Evolutionary conservation across 2,329 filamentous ascomycete species (phyloP), one percentile per base, ranked within the genome.

Genomic region (Fusarium sp.): DNA sequence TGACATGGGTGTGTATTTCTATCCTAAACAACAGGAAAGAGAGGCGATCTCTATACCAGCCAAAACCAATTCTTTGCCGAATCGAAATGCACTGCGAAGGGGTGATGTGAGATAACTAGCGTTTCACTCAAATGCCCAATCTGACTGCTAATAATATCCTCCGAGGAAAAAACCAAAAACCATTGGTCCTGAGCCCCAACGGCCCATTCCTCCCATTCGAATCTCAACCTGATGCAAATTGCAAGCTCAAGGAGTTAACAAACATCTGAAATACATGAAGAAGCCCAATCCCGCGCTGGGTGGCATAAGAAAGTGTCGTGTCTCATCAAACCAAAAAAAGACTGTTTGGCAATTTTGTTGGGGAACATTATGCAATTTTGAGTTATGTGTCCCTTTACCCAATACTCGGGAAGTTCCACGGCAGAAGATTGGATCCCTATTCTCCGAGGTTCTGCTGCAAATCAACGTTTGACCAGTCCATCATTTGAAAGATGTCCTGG

Each of bases 401-500:
- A 39, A 41, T 63, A 17, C 28, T 53, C 28, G 42, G 11, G 26
- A 30, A 59, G 47, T 32, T 41, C 30, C 51, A 53, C 36, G 45
- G 54, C 50, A 66, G 42, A 51, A 32, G 61, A 30, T 51, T 26
- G 53, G 54, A 22, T 11, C 18, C 63, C 73, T 81, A 83, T 54
- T 83, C 79, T 38, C 76, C 77, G 45, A 82, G 82, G 48, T 72
- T 70, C 48, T 77, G 77, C 51, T 75, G 75, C 70, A 80, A 82
- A 55, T 82, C 80, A 69, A 82, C 68, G 58, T 74, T 78, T n/a
- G 75, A 76, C 83, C 85, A 86, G 55, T 87, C 84, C 64, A 86
- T 79, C n/a, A 86, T 79, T 18, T 81, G 79, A 66, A 87, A 85
- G 26, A 89, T 81, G 50, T 89, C 87, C 60, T 87, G 87, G 8